Evolutionary conservation across 2,329 filamentous ascomycete species (phyloP), one percentile per base, ranked within the genome.

Genomic region (Colletotrichum paranaense): DNA sequence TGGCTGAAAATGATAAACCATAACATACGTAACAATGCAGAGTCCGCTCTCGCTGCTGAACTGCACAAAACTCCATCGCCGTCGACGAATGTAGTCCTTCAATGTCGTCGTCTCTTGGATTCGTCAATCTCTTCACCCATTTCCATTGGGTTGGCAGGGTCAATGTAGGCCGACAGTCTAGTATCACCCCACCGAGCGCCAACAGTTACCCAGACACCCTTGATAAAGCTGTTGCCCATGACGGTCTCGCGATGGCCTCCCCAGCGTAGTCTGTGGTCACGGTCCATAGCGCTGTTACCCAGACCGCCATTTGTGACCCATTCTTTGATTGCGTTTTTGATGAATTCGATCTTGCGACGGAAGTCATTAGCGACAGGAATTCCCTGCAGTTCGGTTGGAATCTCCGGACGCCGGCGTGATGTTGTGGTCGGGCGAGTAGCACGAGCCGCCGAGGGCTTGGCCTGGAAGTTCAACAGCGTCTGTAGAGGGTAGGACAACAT

Each of bases 311-410:
- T 92, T 68, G 80, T 78, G 14, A 91, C 89, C 94, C 94, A 96
- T 80, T 94, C 92, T 75, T 88, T 88, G 12, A 95, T 87, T 19
- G 94, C 88, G 64, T 88, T 83, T 76, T 88, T 87, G 77, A 95
- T 90, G 79, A 95, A 95, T 72, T 91, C 88, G 70, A 96, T 88
- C 85, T 96, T 96, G 77, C 87, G 87, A 42, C 92, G 90, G 79
- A 96, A 90, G 76, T 92, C 89, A 80, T 96, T 96, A 53, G 92
- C 92, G 24, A 89, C 88, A 0, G 93, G 92, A 68, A 94, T 90
- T 68, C 88, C 86, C 80, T 92, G 89, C 16, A 92, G 82, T 78
- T 89, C 88, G 0, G 88, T 85, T 59, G 88, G 86, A 76, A 92
- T 92, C 75, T 91, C 88, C 11, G 90, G 90, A 5, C 90, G 87